A percentile compares a stretch with the other conserved stretches of the same genome.
Conservation (phyloP, 768 basidiomycete species). For the Lactarius trivialis region DNA sequence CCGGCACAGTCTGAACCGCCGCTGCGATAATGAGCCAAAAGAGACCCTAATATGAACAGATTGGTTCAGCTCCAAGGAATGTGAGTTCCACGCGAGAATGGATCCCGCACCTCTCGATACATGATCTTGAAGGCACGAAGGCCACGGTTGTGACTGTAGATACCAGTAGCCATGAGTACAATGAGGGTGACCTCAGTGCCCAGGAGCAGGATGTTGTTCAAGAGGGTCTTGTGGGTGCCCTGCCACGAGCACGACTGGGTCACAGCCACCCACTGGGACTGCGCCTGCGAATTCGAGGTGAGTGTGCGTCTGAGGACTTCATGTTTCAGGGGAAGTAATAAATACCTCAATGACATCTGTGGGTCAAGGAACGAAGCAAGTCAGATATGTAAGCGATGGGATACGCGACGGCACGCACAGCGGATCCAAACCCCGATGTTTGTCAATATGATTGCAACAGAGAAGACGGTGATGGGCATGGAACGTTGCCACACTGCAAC, state of each 20-base stretch:
- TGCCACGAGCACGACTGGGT: neutral
- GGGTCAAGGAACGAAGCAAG: neutral
- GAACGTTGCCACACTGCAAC: constrained; percentile 18
- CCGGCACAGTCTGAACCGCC: constrained; percentile 8
- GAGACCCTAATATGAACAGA: constrained; percentile 12
- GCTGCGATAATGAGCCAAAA: constrained; percentile 12
- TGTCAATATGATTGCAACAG: neutral
- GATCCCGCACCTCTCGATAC: constrained; percentile 13
- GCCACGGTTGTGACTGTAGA: constrained; percentile 6
- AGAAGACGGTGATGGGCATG: neutral
- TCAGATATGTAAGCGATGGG: neutral
- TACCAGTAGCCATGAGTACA: constrained; percentile 7
- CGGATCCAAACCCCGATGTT: constrained; percentile 16
- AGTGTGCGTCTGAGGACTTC: neutral
- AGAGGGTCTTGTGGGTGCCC: neutral
- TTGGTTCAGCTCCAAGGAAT: neutral
- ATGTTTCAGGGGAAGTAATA: neutral
- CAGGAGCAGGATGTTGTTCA: constrained; percentile 1
- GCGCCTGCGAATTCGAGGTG: neutral
- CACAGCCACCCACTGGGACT: neutral
- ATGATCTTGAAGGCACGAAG: constrained; percentile 10
- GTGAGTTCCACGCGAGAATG: neutral
- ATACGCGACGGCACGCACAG: neutral
- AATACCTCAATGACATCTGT: constrained; percentile 4
- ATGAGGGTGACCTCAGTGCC: constrained; percentile 1